Evolutionary conservation across 2,329 filamentous ascomycete species (phyloP), one percentile per base, ranked within the genome.

Genomic region (Aspergillus versicolor): DNA sequence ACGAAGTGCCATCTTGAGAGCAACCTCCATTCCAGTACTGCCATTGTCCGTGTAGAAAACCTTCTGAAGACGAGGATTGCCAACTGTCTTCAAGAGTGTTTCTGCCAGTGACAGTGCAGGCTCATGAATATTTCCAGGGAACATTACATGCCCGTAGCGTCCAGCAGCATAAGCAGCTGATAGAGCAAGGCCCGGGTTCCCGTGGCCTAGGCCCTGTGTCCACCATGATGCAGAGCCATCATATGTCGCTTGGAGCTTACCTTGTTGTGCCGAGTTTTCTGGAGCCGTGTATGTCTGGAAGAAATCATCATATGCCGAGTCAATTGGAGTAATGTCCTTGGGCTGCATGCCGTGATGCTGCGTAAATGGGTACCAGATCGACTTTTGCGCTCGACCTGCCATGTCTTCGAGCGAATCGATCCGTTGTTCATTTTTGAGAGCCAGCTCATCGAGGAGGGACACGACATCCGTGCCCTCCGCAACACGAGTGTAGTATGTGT

Each of bases 191-290:
- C 81, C 76, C 0, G 90, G 84, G 64, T 90, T 92, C 5, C 87
- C 88, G 63, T 95, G 91, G 1, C 91, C 91, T 0, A 95, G 81
- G 2, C 91, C 91, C 73, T 95, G 91, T 0, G 91, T 95, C 91
- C 91, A 95, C 91, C 91, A 95, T 0, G 90, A 93, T 1, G 90
- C 90, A 0, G 90, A 94, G 2, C 88, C 91, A 64, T 95, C 91
- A 54, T 94, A 92, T 0, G 88, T 87, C 1, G 89, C 82, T 45
- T 80, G 81, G 0, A 91, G 73, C 3, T 85, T 67, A 21, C 56
- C 61, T 6, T 57, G 50, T 1, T 61, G 50, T 4, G 63, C 41
- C 2, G 63, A 47, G 67, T 62, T 30, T 15, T 57, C 64, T 13
- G 61, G 61, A 4, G 68, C 62, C n/a, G 67, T 68, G 52, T 77